Percentiles rank a stretch among this genome's conserved stretches.
Conservation (phyloP, 345 rosid genomes). For the Tarenaya hassleriana region DNA sequence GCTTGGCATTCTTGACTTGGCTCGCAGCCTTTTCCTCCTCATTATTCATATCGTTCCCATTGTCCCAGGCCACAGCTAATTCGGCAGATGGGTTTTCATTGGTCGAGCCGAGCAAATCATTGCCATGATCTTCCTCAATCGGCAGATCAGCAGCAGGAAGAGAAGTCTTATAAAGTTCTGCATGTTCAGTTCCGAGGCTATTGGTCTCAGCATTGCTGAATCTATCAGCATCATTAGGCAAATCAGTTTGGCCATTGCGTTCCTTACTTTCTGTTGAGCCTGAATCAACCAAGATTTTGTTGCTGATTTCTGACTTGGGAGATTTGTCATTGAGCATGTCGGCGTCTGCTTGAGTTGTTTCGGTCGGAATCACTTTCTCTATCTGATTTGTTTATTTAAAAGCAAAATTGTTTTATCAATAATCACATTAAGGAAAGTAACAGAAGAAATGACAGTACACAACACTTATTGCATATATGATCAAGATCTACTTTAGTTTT, state of each 20-base stretch:
- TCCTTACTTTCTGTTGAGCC: slow-evolving; percentile 40
- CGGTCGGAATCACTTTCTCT: slow-evolving; percentile 36
- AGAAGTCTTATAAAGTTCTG: no score
- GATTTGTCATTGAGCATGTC: slow-evolving; percentile 41
- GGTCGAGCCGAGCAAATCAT: slow-evolving; percentile 28
- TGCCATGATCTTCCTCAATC: slow-evolving; percentile 23
- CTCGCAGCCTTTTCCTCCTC: slow-evolving; percentile 17
- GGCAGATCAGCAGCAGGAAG: neutral
- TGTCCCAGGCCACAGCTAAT: slow-evolving; percentile 30
- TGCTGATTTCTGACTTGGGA: slow-evolving; percentile 53
- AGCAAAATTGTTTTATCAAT: neutral
- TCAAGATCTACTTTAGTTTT: no score
- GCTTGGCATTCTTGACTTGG: no score
- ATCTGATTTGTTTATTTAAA: slow-evolving; percentile 43
- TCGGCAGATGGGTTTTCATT: slow-evolving; percentile 23
- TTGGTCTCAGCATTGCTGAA: no score
- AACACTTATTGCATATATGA: no score
- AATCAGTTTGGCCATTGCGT: slow-evolving; percentile 6
- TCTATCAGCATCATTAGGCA: no score
- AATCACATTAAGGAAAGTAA: no score
- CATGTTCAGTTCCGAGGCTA: no score
- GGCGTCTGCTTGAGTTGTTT: slow-evolving; percentile 20
- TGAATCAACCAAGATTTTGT: slow-evolving; percentile 42
- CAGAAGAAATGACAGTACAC: no score
- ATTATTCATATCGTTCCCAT: slow-evolving; percentile 24